Percentiles rank a stretch among this genome's conserved stretches.
Evolutionary conservation across 306 rosid genomes (phyloP).

Genomic region (Luffa aegyptiaca): DNA sequence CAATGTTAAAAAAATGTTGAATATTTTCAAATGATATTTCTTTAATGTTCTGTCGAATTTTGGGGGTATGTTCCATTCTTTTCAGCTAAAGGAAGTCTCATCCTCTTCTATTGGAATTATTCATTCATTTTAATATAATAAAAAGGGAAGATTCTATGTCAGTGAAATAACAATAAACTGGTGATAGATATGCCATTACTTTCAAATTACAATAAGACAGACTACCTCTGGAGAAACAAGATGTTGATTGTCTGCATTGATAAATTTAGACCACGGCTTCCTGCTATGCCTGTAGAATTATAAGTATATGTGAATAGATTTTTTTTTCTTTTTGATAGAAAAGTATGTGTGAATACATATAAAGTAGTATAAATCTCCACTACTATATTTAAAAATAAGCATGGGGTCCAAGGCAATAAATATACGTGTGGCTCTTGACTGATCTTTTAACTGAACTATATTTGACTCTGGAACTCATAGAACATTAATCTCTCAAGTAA

Average conservation of each 20-base stretch:
- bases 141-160: not conserved
- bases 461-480: not conserved
- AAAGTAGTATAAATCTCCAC: not conserved
- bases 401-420: not conserved
- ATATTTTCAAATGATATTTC: not conserved
- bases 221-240: conserved; percentile 92
- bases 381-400: not conserved
- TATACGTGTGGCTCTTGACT: not conserved
- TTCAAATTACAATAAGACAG: not conserved
- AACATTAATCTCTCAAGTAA: not conserved
- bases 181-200: not conserved
- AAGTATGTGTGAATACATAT: not conserved
- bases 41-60: not conserved
- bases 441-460: not conserved
- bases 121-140: not conserved
- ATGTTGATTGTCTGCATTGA: conserved; percentile 89
- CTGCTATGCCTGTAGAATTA: conserved; percentile 74
- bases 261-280: conserved; percentile 94
- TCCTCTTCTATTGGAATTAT: not conserved
- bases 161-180: not conserved
- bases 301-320: not conserved
- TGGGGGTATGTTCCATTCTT: not conserved
- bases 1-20: not conserved
- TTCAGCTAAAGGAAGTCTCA: not conserved
- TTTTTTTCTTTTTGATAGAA: too few species aligned